These are phyloP conservation scores for Ammopiptanthus mongolicus DNA, from an alignment of 306 rosid species.

Conservation along the genomic window DNA sequence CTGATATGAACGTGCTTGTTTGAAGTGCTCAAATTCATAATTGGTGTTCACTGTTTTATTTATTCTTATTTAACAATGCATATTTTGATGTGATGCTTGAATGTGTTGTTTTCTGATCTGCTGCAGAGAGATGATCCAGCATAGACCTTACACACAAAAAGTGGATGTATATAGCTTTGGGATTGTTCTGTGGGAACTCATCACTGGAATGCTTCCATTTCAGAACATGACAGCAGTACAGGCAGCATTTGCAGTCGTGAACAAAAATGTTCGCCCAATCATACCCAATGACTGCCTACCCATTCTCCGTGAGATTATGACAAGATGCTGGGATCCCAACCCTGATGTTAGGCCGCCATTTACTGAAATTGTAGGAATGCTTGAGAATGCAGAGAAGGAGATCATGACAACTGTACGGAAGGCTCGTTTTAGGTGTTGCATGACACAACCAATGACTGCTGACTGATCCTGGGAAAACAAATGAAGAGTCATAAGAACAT, in stretches of 20 bases:
- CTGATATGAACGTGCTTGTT: background rate
- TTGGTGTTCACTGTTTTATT: background rate
- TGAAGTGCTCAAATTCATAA: conserved; percentile 5
- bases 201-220: conserved; percentile 95
- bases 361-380: conserved; percentile 81
- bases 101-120: conserved; percentile 14
- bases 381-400: conserved; percentile 87
- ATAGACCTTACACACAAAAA: conserved; percentile 94
- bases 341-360: conserved; percentile 94
- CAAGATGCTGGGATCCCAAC: conserved; percentile 97
- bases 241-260: conserved; percentile 98
- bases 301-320: conserved; percentile 86
- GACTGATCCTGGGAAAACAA: conserved; percentile 54
- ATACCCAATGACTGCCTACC: conserved; percentile 85
- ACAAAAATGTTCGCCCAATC: conserved; percentile 81
- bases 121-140: conserved; percentile 99
- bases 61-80: too few species aligned
- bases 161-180: conserved; percentile 98
- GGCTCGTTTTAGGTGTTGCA: conserved; percentile 98
- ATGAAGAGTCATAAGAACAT: conserved; percentile 30
- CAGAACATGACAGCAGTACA: conserved; percentile 99
- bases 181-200: conserved; percentile 98
- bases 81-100: conserved; percentile 10
- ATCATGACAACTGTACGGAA: conserved; percentile 89
- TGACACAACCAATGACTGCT: conserved; percentile 81